Evolutionary conservation across 2,329 filamentous ascomycete species (phyloP).

Genomic region (Plenodomus biglobosus): DNA sequence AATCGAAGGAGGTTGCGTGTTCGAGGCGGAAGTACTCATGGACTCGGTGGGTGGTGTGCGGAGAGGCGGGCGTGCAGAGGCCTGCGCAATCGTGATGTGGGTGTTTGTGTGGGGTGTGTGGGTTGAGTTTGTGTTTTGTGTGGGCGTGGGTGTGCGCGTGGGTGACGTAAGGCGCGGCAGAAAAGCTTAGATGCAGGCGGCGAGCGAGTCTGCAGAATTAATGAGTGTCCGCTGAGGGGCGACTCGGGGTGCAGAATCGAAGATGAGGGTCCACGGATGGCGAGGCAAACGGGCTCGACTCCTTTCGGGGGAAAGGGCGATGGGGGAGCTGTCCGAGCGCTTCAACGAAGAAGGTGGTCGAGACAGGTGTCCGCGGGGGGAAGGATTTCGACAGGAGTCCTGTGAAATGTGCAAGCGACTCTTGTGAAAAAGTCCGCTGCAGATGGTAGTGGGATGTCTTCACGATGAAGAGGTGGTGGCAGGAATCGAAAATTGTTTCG

Average conservation of each 20-base stretch:
- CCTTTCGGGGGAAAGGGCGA: slow-evolving; percentile 34
- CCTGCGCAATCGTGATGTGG: slow-evolving; percentile 9
- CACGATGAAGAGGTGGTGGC: slow-evolving; percentile 38
- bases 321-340: slow-evolving; percentile 39
- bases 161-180: slow-evolving; percentile 16
- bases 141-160: slow-evolving; percentile 18
- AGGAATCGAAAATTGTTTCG: slow-evolving; percentile 28
- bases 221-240: slow-evolving; percentile 23
- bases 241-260: slow-evolving; percentile 32
- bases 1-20: slow-evolving; percentile 53
- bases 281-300: slow-evolving; percentile 27
- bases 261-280: slow-evolving; percentile 19
- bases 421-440: slow-evolving; percentile 37
- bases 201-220: slow-evolving; percentile 23
- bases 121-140: no score
- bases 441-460: slow-evolving; percentile 33
- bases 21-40: slow-evolving; percentile 63
- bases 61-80: slow-evolving; percentile 6
- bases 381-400: slow-evolving; percentile 43
- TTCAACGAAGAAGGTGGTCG: slow-evolving; percentile 33
- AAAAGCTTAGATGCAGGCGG: slow-evolving; percentile 39
- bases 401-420: slow-evolving; percentile 45
- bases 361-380: slow-evolving; percentile 35
- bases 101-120: slow-evolving; percentile 6
- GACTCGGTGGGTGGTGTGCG: slow-evolving; percentile 19